phyloP scores from a whole-genome alignment of 2,329 filamentous ascomycete genomes.

The Fusarium fracticaudum region DNA sequence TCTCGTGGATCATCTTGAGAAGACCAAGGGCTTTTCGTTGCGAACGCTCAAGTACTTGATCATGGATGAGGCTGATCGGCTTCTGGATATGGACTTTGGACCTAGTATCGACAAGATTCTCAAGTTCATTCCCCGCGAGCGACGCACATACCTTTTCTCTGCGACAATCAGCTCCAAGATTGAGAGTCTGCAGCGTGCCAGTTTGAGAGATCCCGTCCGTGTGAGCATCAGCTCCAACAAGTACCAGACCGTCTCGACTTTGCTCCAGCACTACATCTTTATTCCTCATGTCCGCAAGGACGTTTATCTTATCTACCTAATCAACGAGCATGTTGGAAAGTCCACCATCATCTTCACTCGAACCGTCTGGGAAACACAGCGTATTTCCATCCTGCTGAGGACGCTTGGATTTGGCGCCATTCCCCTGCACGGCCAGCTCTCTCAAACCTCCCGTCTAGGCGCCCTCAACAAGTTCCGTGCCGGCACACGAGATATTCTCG shows the following conservation, averaged over 20 bases:
- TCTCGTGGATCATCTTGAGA: constrained; percentile 90
- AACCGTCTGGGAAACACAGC: constrained; percentile 90
- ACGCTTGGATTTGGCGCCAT: constrained; percentile 89
- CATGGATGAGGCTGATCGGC: constrained; percentile 92
- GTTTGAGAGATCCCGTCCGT: constrained; percentile 82
- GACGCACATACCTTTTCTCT: constrained; percentile 88
- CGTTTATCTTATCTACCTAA: constrained; percentile 83
- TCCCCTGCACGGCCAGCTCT: constrained; percentile 91
- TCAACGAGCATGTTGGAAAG: constrained; percentile 89
- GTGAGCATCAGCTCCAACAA: constrained; percentile 84
- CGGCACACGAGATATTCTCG: constrained; percentile 82
- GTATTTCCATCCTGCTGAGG: constrained; percentile 83
- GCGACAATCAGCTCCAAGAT: constrained; percentile 96
- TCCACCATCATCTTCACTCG: constrained; percentile 90
- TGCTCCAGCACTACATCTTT: constrained; percentile 88
- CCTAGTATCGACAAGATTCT: constrained; percentile 93
- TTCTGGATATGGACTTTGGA: constrained; percentile 94
- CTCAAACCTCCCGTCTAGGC: constrained; percentile 85
- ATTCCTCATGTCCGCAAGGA: constrained; percentile 90
- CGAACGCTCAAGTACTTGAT: constrained; percentile 86
- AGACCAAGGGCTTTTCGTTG: constrained; percentile 94
- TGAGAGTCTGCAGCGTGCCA: constrained; percentile 90
- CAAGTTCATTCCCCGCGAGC: constrained; percentile 82
- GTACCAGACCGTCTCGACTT: constrained; percentile 90
- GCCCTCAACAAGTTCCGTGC: constrained; percentile 91